Base-by-base conservation (phyloP, 1,284 basidiomycete species). In the Apiotrichum domesticum region DNA sequence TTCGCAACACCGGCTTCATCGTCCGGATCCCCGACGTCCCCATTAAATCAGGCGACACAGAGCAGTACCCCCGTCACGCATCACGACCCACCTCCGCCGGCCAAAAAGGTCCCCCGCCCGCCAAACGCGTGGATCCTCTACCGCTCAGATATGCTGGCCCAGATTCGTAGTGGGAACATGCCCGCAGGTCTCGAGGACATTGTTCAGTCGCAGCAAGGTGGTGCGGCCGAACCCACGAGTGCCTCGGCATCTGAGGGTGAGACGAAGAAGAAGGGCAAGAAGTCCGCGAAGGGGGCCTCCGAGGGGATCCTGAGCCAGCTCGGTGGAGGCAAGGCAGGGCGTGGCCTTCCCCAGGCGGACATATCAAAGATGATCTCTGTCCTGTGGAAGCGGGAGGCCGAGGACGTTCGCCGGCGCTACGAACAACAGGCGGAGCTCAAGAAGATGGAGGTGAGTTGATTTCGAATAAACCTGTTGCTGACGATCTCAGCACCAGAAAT, bases 121-220 rank as follows among this genome's bases (percentile, higher is more conserved):
- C 85, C 86, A 14, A 95, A 95, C 72, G 86, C 91, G 0, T 95
- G 90, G 89, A 94, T 96, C 61, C 67, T 95, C n/a, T 96, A 90
- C 72, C 84, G 91, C 44, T 85, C 86, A 2, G 82, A 85, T 63
- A 85, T 82, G 68, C 79, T 84, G 54, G 35, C 44, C 10, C 54
- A 52, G 45, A 46, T 61, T 14, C 47, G 40, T 41, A 35, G 32
- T 9, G 50, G 50, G 4, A 11, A 51, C 11, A 21, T 51, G n/a
- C 33, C 50, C 5, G 11, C 21, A 4, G 52, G 35, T 6, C 45
- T 53, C 21, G 44, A 53, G 29, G 43, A 32, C 13, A 46, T 51
- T 32, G 33, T 44, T 15, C 33, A 21, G 0, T n/a, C 42, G 2
- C 42, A 51, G 13, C 42, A 51, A 42, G 15, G 41, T 42, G 41